These are phyloP conservation scores for Solanum rostratum DNA, from an alignment of 257 asterid genomes.

Conservation along the genomic window DNA sequence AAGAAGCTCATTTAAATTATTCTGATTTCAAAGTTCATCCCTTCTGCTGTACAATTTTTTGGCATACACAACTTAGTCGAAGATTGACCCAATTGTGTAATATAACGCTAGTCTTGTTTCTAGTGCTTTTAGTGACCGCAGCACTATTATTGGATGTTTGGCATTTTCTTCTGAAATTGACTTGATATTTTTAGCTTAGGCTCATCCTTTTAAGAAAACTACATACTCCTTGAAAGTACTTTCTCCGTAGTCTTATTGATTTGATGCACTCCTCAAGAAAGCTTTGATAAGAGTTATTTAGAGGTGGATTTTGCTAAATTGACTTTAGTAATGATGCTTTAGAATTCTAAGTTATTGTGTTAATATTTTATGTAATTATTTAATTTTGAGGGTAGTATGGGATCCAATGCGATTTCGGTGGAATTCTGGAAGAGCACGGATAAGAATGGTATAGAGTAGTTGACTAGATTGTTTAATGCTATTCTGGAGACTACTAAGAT, in stretches of 20 bases:
- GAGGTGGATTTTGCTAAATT: not conserved
- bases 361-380: no score
- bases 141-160: not conserved
- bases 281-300: no score
- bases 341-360: no score
- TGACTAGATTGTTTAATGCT: no score
- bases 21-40: not conserved
- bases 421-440: no score
- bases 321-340: no score
- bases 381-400: no score
- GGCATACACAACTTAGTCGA: not conserved
- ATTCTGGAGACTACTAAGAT: no score
- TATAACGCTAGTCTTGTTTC: not conserved
- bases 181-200: not conserved
- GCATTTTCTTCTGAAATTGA: not conserved
- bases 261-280: not conserved
- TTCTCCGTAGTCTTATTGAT: no score
- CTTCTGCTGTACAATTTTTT: not conserved
- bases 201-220: not conserved
- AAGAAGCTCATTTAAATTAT: slow-evolving; percentile 59
- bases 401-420: no score
- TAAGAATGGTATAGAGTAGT: no score
- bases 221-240: not conserved
- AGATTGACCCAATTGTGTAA: not conserved
- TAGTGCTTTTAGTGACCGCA: not conserved